Evolutionary conservation across 345 rosid species (phyloP), one percentile per base, ranked within the genome.

Genomic region (Physaria fendleri): DNA sequence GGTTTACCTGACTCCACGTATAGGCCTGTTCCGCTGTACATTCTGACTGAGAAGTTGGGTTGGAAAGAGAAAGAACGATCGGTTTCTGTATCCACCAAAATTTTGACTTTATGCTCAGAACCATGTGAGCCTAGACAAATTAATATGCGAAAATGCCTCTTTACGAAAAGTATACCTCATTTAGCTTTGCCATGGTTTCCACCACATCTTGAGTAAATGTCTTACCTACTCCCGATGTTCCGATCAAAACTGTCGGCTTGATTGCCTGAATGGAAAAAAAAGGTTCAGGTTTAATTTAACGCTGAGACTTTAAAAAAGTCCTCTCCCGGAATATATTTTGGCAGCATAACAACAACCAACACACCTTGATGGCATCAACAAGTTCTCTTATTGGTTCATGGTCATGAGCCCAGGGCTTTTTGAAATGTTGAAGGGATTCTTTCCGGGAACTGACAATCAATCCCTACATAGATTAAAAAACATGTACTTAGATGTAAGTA

Each of bases 31-130:
- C 93, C 21, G 98, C 98, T 6, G 98, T 92, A 64, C 96, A 88
- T 77, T 92, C 96, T 32, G 98, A 88, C 56, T 92, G 98, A 25
- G 98, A 92, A 60, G 98, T 91, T 22, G 96, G 98, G 74, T 92
- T 88, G 39, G 98, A 92, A 43, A 92, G 98, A 67, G 98, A 32
- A 35, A 92, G 83, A 72, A 92, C 84, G 46, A 92, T 74, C 11
- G 98, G 98, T 76, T 74, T 84, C 98, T 85, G 87, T 79, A 79
- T 1, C 45, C 52, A 51, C 45, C 61, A 68, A 51, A 13, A 13
- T 43, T 39, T 27, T 41, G 3, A 41, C 17, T 5, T 33, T 22
- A 14, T 44, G 34, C 20, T 68, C 60, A 52, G 48, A 20, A 49
- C 35, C 28, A 50, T 42, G 24, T 23, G 13, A 46, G 15, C 59